Conservation (phyloP, 2,329 filamentous ascomycete species). For the Purpureocillium takamizusanense region DNA sequence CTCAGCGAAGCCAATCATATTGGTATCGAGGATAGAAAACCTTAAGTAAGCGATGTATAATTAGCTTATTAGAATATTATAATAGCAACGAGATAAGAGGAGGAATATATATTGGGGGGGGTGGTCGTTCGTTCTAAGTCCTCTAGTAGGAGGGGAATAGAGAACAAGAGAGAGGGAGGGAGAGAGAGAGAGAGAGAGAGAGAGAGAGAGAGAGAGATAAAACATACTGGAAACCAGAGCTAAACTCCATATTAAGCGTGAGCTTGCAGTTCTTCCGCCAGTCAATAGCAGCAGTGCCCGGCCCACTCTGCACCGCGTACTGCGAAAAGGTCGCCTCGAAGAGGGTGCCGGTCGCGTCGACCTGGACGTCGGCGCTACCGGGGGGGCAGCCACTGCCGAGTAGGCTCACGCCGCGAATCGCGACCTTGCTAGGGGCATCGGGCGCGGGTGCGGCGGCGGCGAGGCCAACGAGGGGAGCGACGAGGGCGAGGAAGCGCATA, state of each 20-base stretch:
- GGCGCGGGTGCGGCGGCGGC: neutral
- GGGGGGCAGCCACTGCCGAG: conserved; percentile 16
- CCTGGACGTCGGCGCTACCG: conserved; percentile 13
- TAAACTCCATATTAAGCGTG: conserved; percentile 15
- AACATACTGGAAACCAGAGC: conserved; percentile 14
- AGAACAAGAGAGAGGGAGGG: no score
- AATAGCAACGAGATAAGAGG: no score
- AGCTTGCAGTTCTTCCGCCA: conserved; percentile 19
- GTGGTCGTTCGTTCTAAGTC: no score
- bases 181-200: no score
- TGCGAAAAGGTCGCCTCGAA: conserved; percentile 16
- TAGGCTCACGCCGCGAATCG: conserved; percentile 11
- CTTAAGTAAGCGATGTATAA: conserved; percentile 3
- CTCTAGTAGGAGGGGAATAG: no score
- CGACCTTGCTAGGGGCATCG: conserved; percentile 5
- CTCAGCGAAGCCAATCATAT: conserved; percentile 17
- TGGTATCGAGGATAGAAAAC: conserved; percentile 15
- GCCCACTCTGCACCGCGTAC: conserved; percentile 15
- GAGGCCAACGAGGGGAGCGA: conserved; percentile 1
- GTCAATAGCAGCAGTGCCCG: conserved; percentile 10
- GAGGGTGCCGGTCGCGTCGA: conserved; percentile 14
- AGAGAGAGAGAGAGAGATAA: no score
- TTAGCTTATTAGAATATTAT: no score
- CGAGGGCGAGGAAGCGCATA: neutral
- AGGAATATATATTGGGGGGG: no score